These are phyloP conservation scores for Fusarium sp. DNA, from an alignment of 2,329 filamentous ascomycete genomes.

Conservation along the genomic window DNA sequence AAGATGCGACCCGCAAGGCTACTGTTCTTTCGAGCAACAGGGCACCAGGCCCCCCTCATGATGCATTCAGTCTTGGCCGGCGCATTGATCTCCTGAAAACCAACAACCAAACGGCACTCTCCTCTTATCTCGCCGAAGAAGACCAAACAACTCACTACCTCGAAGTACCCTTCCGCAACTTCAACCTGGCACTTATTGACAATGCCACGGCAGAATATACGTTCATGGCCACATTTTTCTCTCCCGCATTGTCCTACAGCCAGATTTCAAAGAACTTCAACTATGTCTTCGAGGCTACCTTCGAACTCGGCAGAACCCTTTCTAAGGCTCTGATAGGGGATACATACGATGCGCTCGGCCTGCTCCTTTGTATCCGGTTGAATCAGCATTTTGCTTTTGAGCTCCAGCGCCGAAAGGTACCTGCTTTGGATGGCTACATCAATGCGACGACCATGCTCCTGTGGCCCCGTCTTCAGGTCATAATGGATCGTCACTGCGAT, in stretches of 20 bases:
- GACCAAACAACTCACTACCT: conserved; percentile 86
- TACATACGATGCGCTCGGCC: conserved; percentile 83
- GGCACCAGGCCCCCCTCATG: conserved; percentile 69
- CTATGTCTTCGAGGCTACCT: conserved; percentile 89
- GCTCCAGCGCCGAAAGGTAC: conserved; percentile 88
- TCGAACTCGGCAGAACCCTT: conserved; percentile 79
- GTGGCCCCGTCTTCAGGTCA: conserved; percentile 93
- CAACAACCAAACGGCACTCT: conserved; percentile 76
- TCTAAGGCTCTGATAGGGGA: conserved; percentile 79
- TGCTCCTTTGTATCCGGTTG: conserved; percentile 88
- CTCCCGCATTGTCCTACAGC: conserved; percentile 76
- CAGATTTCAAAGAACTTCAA: conserved; percentile 83
- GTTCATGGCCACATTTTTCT: conserved; percentile 90
- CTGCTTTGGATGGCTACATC: conserved; percentile 87
- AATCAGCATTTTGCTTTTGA: conserved; percentile 96
- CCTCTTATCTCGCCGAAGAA: conserved; percentile 91
- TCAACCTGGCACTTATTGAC: conserved; percentile 92
- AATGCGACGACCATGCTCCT: conserved; percentile 96
- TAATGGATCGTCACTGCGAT: conserved; percentile 93
- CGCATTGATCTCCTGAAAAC: conserved; percentile 83
- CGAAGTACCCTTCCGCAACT: conserved; percentile 90
- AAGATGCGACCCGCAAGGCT: conserved; percentile 73
- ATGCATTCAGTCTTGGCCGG: conserved; percentile 88
- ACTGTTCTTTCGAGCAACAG: conserved; percentile 60
- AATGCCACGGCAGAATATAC: conserved; percentile 95